Evolutionary conservation across 176 grass and related monocot species (phyloP).

Genomic region (Aegilops bicornis): DNA sequence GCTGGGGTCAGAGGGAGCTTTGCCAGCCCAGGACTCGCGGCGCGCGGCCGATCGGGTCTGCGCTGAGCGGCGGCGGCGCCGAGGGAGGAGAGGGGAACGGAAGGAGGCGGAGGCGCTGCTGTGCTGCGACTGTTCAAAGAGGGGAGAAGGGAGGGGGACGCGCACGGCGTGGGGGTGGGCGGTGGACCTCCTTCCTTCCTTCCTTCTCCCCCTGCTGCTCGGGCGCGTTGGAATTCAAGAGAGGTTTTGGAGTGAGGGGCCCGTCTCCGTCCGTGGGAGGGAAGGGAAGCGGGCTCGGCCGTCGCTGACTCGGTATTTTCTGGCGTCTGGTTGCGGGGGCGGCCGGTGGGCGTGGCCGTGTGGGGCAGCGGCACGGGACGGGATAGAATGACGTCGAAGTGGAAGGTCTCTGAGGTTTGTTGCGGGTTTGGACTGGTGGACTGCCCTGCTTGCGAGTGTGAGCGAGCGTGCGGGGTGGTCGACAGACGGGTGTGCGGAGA

Average conservation of each 20-base stretch:
- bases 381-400: constrained; percentile 26
- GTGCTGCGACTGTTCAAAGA: background rate
- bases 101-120: background rate
- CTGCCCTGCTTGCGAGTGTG: constrained; percentile 15
- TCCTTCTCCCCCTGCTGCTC: background rate
- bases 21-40: background rate
- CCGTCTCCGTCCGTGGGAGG: background rate
- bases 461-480: constrained; percentile 20
- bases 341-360: background rate
- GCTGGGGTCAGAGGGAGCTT: background rate
- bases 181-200: too few relatives aligned
- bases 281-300: background rate
- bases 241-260: background rate
- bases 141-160: too few relatives aligned
- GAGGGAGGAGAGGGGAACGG: background rate
- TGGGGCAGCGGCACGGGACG: background rate
- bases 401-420: constrained; percentile 6
- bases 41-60: constrained; percentile 35
- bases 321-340: constrained; percentile 9
- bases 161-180: background rate
- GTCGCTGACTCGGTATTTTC: constrained; percentile 7
- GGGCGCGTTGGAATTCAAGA: constrained; percentile 19
- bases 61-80: background rate
- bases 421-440: background rate
- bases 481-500: constrained; percentile 4